phyloP scores from a whole-genome alignment of 257 asterid species.

The Solanum microdontum region DNA sequence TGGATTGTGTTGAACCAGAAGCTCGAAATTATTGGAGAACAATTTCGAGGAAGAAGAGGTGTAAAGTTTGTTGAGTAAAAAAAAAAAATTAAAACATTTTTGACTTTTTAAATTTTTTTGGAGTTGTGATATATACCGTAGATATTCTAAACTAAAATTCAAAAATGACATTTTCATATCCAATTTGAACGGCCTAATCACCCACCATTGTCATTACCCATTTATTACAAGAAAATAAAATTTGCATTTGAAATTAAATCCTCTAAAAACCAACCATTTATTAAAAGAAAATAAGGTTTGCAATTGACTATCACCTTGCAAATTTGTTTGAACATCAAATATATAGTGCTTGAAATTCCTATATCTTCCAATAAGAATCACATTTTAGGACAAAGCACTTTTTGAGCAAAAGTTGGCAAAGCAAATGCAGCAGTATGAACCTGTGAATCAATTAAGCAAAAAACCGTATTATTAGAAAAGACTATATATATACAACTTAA shows the following conservation, averaged over 20 bases:
- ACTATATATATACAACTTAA: background rate
- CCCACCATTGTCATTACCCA: background rate
- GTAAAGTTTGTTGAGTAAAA: no score
- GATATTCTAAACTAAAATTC: no score
- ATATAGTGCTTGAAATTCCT: background rate
- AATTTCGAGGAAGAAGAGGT: no score
- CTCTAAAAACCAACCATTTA: background rate
- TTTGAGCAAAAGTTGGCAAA: background rate
- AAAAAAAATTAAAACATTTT: no score
- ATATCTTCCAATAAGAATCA: background rate
- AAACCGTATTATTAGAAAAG: background rate
- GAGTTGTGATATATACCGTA: no score
- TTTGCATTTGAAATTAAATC: background rate
- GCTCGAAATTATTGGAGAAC: no score
- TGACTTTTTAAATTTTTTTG: no score
- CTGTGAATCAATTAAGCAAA: background rate
- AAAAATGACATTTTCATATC: no score
- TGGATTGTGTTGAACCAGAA: no score
- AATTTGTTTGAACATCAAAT: background rate
- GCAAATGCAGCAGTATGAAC: background rate
- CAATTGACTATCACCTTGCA: background rate
- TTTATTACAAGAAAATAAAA: background rate
- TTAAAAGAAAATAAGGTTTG: background rate
- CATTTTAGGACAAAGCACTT: background rate
- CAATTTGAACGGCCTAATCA: background rate